Evolutionary conservation across 2,329 filamentous ascomycete genomes (phyloP), one percentile per base, ranked within the genome.

Genomic region (Hyphodiscus sp.): DNA sequence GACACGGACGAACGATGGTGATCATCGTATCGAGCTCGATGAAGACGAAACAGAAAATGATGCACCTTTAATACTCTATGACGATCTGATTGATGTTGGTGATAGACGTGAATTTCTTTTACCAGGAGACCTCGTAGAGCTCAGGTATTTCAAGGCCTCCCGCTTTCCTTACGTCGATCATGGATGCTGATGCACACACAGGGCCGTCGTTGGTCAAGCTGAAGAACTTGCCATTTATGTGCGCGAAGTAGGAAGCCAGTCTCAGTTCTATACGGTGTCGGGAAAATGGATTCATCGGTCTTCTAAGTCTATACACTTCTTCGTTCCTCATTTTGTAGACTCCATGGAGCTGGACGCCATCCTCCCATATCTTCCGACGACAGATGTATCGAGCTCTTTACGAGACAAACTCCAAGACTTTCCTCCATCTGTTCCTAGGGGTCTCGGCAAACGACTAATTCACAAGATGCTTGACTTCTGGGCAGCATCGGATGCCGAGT

Each of bases 241-340:
- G 3, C 71, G 73, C 46, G 67, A 73, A 43, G 41, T 76, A 20
- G 67, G 66, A 1, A 58, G 33, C 2, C 61, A 69, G 26, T 69
- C 67, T 38, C 77, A 80, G 52, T 77, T 76, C 61, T 76, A 76
- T 61, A 75, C 73, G 7, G 71, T 76, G 62, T 69, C 73, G 48
- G 78, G 78, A 10, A 71, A 69, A 54, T 80, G 76, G 76, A 54
- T 70, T 19, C 70, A 76, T 58, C 61, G 68, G 16, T 50, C 20
- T 2, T 63, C 70, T 8, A 57, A 54, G 13, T 49, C 55, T 13
- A 65, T 75, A 41, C 67, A 68, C 23, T 80, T 76, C 58, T 70
- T 68, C 41, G 71, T 79, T 15, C 70, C 73, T 9, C 66, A 67
- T 30, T 79, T 74, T 60, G 68, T 79, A 4, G 63, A 72, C 20